Conservation (phyloP, 2,329 filamentous ascomycete species). For the Neospermospora avenae region DNA sequence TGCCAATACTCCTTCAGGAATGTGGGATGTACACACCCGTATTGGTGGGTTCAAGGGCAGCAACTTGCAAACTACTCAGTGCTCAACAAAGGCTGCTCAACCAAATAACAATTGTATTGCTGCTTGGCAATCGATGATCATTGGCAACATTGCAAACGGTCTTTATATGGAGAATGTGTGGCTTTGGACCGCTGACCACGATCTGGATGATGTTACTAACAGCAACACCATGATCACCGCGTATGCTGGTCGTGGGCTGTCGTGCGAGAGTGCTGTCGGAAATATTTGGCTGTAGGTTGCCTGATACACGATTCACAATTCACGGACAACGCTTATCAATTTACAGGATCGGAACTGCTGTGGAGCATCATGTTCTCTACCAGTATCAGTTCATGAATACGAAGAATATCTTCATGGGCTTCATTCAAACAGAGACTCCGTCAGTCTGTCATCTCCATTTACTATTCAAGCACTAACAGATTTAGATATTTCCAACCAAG, state of each 20-base stretch:
- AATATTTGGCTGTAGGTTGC: constrained; percentile 49
- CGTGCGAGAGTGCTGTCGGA: constrained; percentile 36
- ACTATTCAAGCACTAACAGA: background rate
- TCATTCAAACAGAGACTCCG: constrained; percentile 29
- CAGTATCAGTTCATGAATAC: constrained; percentile 47
- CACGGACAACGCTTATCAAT: constrained; percentile 59
- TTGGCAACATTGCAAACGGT: constrained; percentile 40
- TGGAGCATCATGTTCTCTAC: constrained; percentile 51
- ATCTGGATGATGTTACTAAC: constrained; percentile 32
- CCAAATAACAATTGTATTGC: constrained; percentile 36
- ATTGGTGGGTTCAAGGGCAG: constrained; percentile 48
- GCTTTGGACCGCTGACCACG: constrained; percentile 47
- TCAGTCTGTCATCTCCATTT: constrained; percentile 39
- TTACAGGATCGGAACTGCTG: constrained; percentile 59
- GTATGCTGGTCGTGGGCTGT: constrained; percentile 43
- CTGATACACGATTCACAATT: constrained; percentile 52
- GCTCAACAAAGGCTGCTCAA: constrained; percentile 54
- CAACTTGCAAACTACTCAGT: constrained; percentile 51
- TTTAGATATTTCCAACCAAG: constrained; percentile 63
- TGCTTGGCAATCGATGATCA: constrained; percentile 36
- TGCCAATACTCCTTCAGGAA: constrained; percentile 52
- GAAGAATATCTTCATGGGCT: constrained; percentile 28
- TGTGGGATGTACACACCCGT: constrained; percentile 46
- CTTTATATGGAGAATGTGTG: constrained; percentile 48
- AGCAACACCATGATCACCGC: constrained; percentile 53